phyloP scores from a whole-genome alignment of 2,329 filamentous ascomycete species.

The Colletotrichum chrysophilum region DNA sequence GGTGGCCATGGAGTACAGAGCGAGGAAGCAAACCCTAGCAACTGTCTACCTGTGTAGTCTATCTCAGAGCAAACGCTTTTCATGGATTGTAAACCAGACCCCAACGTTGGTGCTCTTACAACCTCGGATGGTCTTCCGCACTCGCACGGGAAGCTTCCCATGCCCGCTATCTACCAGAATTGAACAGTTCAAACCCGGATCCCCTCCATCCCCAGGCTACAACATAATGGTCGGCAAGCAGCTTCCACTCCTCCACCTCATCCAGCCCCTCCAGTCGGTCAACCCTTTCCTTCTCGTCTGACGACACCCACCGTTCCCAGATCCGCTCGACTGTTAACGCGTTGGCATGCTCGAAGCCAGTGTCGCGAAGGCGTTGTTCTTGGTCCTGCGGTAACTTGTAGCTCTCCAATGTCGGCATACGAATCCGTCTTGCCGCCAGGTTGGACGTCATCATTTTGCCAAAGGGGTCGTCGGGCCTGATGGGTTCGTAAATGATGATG shows the following conservation, averaged over 20 bases:
- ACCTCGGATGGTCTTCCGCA: neutral
- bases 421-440: slow-evolving; percentile 79
- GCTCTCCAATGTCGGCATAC: slow-evolving; percentile 79
- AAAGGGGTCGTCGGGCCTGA: slow-evolving; percentile 83
- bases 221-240: slow-evolving; percentile 88
- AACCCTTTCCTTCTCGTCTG: slow-evolving; percentile 78
- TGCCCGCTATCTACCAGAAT: neutral
- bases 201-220: slow-evolving; percentile 87
- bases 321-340: slow-evolving; percentile 59
- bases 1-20: neutral
- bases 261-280: slow-evolving; percentile 85
- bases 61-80: neutral
- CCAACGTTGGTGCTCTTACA: neutral
- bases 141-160: neutral
- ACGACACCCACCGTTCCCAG: slow-evolving; percentile 76
- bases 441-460: slow-evolving; percentile 93
- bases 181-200: slow-evolving; percentile 33
- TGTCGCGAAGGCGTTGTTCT: slow-evolving; percentile 65
- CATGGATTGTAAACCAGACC: neutral
- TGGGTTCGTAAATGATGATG: slow-evolving; percentile 87
- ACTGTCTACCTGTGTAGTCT: neutral
- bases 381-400: slow-evolving; percentile 76
- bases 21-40: neutral
- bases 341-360: slow-evolving; percentile 64
- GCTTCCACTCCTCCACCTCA: slow-evolving; percentile 91